phyloP scores from a whole-genome alignment of 257 asterid species.

The Ballota nigra region DNA sequence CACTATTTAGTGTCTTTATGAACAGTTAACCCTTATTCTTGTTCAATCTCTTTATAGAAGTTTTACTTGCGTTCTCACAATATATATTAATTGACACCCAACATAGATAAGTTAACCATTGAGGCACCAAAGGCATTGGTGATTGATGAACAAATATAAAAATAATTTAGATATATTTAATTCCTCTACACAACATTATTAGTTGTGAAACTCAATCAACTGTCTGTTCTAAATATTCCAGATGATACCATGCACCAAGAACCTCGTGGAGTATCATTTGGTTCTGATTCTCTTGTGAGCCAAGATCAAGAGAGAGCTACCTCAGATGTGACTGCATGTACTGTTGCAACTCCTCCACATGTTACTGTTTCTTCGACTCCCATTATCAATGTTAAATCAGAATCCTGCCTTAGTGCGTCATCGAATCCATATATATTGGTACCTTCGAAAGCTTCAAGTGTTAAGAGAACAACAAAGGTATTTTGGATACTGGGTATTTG shows the following conservation, averaged over 20 bases:
- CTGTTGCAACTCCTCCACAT: constrained; percentile 32
- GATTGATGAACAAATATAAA: background rate
- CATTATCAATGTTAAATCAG: constrained; percentile 30
- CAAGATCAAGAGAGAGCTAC: constrained; percentile 30
- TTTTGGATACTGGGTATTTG: constrained; percentile 8
- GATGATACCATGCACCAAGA: constrained; percentile 26
- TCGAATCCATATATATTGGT: constrained; percentile 37
- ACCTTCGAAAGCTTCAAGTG: constrained; percentile 44
- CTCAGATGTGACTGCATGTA: constrained; percentile 29
- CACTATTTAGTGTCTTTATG: background rate
- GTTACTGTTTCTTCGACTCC: constrained; percentile 33
- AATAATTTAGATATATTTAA: background rate
- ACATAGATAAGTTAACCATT: constrained; percentile 5
- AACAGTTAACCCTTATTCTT: background rate
- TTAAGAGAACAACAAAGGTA: constrained; percentile 51
- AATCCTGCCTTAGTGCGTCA: constrained; percentile 44
- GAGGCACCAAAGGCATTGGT: background rate
- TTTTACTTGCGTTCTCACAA: background rate
- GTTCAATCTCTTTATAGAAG: background rate
- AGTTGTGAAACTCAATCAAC: constrained; percentile 24
- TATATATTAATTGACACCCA: background rate
- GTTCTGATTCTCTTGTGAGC: constrained; percentile 34
- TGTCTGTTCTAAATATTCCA: constrained; percentile 16
- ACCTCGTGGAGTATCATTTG: constrained; percentile 27
- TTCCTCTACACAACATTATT: background rate